Conservation (phyloP, 1,284 basidiomycete genomes). For the Tilletiopsis washingtonensis region DNA sequence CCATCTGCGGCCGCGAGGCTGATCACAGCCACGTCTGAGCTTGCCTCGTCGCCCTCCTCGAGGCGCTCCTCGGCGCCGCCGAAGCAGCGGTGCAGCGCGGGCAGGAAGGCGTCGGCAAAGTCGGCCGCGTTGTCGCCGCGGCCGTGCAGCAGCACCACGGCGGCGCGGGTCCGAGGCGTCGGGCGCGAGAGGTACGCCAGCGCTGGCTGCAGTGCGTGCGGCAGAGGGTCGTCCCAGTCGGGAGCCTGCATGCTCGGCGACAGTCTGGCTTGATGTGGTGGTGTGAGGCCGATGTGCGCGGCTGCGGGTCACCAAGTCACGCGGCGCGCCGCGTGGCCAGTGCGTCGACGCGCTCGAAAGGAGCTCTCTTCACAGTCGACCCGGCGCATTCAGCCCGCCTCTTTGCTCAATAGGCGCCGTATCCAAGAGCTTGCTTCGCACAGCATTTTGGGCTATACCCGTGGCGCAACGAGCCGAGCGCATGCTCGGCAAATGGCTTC, state of each 20-base stretch:
- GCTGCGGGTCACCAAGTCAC: too few species aligned
- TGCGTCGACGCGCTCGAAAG: too few species aligned
- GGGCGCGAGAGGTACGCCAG: neutral
- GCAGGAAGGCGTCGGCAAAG: slow-evolving; percentile 12
- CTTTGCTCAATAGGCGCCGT: too few species aligned
- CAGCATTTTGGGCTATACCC: too few species aligned
- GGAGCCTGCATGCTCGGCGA: neutral
- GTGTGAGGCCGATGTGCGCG: too few species aligned
- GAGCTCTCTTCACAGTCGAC: too few species aligned
- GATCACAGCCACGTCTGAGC: neutral
- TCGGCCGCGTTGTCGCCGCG: slow-evolving; percentile 14
- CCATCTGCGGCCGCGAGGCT: neutral
- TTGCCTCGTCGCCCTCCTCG: neutral
- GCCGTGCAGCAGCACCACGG: slow-evolving; percentile 14
- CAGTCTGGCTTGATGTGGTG: too few species aligned
- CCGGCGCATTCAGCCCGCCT: too few species aligned
- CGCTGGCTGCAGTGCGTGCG: slow-evolving; percentile 8
- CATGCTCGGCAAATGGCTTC: too few species aligned
- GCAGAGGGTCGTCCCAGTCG: slow-evolving; percentile 12
- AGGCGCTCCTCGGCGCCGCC: neutral
- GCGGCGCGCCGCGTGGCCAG: too few species aligned
- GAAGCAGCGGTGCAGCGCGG: slow-evolving; percentile 8
- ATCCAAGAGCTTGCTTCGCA: too few species aligned
- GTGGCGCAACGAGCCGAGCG: too few species aligned
- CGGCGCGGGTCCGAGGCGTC: neutral